Percentiles rank a stretch among this genome's conserved stretches.
These are phyloP conservation scores for Podila verticillata DNA, from an alignment of 192 early-diverging fungal species.

Conservation along the genomic window DNA sequence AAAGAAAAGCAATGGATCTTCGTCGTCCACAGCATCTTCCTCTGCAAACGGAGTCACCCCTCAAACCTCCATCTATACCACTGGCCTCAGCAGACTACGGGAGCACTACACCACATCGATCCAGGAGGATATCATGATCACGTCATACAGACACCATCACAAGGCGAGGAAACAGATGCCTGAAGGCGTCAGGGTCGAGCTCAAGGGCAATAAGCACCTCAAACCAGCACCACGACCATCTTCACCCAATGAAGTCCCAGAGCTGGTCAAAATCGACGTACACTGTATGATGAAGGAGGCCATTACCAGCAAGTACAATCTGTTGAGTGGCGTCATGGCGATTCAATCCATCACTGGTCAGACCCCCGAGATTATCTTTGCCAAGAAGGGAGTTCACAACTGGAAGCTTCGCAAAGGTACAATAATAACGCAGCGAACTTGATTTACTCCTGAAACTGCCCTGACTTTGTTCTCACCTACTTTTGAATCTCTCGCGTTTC, in stretches of 20 bases:
- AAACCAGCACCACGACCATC: constrained; percentile 69
- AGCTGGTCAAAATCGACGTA: constrained; percentile 77
- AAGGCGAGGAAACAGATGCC: constrained; percentile 49
- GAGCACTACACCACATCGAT: constrained; percentile 80
- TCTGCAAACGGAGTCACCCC: constrained; percentile 7
- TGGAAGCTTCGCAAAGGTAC: constrained; percentile 87
- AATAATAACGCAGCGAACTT: neutral
- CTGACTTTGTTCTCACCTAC: neutral
- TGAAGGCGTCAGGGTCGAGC: constrained; percentile 42
- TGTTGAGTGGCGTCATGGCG: constrained; percentile 91
- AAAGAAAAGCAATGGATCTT: constrained; percentile 8
- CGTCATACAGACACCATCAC: constrained; percentile 75
- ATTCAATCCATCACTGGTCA: constrained; percentile 89
- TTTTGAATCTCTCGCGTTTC: neutral
- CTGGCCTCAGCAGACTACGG: constrained; percentile 67
- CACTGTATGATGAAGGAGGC: constrained; percentile 91
- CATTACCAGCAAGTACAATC: constrained; percentile 85
- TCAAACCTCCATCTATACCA: constrained; percentile 36
- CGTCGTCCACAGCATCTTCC: neutral
- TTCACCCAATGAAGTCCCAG: constrained; percentile 71
- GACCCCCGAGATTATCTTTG: constrained; percentile 82
- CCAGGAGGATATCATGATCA: constrained; percentile 78
- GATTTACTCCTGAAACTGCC: neutral
- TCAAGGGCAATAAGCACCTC: constrained; percentile 54
- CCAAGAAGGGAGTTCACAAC: constrained; percentile 78